Conservation (phyloP, 306 rosid species). For the Begonia loranthoides region DNA sequence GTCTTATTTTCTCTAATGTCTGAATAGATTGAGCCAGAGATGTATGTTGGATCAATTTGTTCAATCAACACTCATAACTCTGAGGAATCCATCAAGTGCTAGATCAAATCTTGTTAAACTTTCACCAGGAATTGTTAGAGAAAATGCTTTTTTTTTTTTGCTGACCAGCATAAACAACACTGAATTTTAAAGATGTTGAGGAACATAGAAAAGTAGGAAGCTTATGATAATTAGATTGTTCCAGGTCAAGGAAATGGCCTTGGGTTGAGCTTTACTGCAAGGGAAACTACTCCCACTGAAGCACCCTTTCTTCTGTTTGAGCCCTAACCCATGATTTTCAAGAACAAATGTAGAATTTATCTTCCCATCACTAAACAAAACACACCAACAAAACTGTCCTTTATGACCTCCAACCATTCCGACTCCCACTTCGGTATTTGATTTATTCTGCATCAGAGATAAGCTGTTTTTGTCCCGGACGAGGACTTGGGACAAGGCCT, state of each 20-base stretch:
- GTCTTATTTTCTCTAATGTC: no score
- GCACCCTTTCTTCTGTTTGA: conserved; percentile 71
- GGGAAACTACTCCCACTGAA: conserved; percentile 63
- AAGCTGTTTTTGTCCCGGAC: conserved; percentile 31
- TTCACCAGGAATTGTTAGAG: neutral
- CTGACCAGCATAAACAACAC: no score
- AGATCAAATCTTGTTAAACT: no score
- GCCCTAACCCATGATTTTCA: conserved; percentile 64
- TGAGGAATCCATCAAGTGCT: no score
- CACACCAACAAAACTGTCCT: conserved; percentile 74
- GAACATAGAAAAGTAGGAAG: conserved; percentile 17
- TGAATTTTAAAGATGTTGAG: conserved; percentile 14
- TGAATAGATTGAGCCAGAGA: no score
- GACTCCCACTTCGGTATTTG: conserved; percentile 73
- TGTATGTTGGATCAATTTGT: no score
- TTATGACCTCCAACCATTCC: conserved; percentile 62
- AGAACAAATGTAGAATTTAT: conserved; percentile 69
- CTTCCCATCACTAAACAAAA: conserved; percentile 58
- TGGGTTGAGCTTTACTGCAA: conserved; percentile 39
- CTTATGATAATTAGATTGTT: conserved; percentile 9
- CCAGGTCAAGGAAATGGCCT: conserved; percentile 7
- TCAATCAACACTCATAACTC: no score
- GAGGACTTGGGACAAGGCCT: conserved; percentile 43
- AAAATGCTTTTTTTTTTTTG: no score
- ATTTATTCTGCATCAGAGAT: conserved; percentile 46